phyloP scores from a whole-genome alignment of 2,329 filamentous ascomycete genomes.

The Cercospora janseana region DNA sequence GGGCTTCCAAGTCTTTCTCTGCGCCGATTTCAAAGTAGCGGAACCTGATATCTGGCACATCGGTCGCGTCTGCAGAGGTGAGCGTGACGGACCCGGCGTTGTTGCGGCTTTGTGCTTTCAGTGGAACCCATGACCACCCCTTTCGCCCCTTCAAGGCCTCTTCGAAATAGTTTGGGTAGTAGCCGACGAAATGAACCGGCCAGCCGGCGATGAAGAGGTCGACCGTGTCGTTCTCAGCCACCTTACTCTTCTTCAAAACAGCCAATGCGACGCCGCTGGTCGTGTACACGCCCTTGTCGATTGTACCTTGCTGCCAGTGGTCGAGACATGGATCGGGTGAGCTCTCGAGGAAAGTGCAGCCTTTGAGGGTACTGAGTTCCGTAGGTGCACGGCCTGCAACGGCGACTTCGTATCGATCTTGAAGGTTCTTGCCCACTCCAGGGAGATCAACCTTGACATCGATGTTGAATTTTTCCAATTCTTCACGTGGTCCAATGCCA shows the following conservation, averaged over 20 bases:
- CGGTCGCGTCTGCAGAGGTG: constrained; percentile 60
- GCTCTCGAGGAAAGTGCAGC: constrained; percentile 37
- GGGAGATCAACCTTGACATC: constrained; percentile 47
- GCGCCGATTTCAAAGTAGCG: constrained; percentile 55
- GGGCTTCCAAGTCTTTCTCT: constrained; percentile 43
- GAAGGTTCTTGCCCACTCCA: constrained; percentile 51
- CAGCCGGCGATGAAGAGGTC: constrained; percentile 56
- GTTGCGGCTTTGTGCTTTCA: constrained; percentile 66
- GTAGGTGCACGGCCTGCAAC: constrained; percentile 45
- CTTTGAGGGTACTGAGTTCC: constrained; percentile 40
- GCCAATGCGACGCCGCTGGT: constrained; percentile 56
- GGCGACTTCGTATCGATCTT: constrained; percentile 50
- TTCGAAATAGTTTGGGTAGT: constrained; percentile 54
- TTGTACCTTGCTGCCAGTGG: constrained; percentile 1
- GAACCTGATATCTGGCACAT: constrained; percentile 61
- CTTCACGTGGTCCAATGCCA: constrained; percentile 50
- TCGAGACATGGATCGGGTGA: constrained; percentile 11
- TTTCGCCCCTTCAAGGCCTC: constrained; percentile 45
- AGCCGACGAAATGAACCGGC: constrained; percentile 54
- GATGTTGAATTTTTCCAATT: constrained; percentile 44
- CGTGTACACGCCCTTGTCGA: constrained; percentile 43
- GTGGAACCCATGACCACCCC: constrained; percentile 50
- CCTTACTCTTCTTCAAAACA: constrained; percentile 42
- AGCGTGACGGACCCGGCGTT: constrained; percentile 58
- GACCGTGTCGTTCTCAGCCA: constrained; percentile 45